Percentiles rank a stretch among this genome's conserved stretches.
phyloP scores from a whole-genome alignment of 495 filamentous ascomycete genomes.

The Neurospora sp. region DNA sequence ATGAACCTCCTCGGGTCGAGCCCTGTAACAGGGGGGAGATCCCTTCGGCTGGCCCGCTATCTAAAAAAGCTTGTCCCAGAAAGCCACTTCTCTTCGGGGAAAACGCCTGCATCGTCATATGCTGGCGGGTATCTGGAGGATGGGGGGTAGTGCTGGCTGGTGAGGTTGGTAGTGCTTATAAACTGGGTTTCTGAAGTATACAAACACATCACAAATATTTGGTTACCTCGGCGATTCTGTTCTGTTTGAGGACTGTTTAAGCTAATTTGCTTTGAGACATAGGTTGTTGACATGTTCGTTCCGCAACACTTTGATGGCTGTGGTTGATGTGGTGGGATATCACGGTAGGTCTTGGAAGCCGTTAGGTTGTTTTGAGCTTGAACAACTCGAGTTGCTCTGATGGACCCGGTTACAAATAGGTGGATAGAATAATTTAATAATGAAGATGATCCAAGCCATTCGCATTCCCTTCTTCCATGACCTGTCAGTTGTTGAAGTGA shows the following conservation, averaged over 20 bases:
- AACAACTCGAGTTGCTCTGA: no score
- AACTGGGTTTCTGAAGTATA: conserved; percentile 37
- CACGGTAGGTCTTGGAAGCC: neutral
- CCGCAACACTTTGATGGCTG: neutral
- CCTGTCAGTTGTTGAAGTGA: neutral
- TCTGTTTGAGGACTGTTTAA: neutral
- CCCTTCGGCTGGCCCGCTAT: conserved; percentile 5
- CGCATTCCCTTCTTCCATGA: neutral
- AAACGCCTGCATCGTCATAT: conserved; percentile 38
- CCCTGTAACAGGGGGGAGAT: neutral
- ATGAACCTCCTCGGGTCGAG: conserved; percentile 28
- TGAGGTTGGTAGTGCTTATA: conserved; percentile 38
- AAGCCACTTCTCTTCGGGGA: neutral
- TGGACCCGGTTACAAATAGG: neutral
- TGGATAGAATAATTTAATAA: neutral
- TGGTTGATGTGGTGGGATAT: neutral
- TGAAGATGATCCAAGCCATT: neutral
- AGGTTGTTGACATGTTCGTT: conserved; percentile 1
- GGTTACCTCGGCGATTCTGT: neutral
- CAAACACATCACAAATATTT: neutral
- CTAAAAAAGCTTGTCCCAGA: neutral
- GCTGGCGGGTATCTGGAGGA: conserved; percentile 27
- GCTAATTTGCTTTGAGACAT: neutral
- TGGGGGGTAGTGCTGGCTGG: conserved; percentile 15
- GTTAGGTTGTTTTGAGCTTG: no score